Conservation (phyloP, 179 eudicot species). For the Monotropa hypopitys region DNA sequence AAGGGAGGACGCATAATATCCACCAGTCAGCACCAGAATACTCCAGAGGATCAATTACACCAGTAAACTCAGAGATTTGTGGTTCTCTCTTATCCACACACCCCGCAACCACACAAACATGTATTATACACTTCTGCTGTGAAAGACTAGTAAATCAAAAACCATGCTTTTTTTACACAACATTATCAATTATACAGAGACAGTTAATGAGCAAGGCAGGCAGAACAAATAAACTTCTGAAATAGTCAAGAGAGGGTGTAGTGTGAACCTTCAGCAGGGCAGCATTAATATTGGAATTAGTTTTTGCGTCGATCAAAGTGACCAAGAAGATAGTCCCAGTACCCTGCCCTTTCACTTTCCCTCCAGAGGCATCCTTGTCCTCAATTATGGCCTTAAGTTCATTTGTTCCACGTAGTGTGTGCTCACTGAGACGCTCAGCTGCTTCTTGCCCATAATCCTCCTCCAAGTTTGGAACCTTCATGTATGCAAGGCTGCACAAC, state of each 20-base stretch:
- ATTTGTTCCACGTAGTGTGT: constrained; percentile 39
- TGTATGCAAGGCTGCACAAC: constrained; percentile 71
- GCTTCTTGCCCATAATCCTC: constrained; percentile 96
- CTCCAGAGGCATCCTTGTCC: constrained; percentile 81
- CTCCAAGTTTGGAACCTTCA: constrained; percentile 67
- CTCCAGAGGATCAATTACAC: background rate
- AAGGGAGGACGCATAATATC: background rate
- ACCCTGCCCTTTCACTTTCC: constrained; percentile 91
- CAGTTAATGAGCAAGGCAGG: background rate
- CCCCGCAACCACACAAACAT: background rate
- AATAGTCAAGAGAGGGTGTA: background rate
- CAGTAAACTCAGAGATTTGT: background rate
- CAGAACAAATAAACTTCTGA: background rate
- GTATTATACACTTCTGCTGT: background rate
- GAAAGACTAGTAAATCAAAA: background rate
- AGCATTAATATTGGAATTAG: constrained; percentile 53
- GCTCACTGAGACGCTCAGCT: constrained; percentile 58
- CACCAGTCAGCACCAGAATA: background rate
- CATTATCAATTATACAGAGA: background rate
- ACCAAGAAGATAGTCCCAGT: constrained; percentile 78
- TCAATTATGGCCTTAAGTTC: constrained; percentile 68
- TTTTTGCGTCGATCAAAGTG: constrained; percentile 48
- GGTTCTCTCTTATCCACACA: background rate
- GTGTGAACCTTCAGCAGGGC: constrained; percentile 63
- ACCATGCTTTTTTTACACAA: background rate